Evolutionary conservation across 192 early-diverging fungal species (phyloP), one percentile per base, ranked within the genome.

Genomic region (Powellomyces hirtus): DNA sequence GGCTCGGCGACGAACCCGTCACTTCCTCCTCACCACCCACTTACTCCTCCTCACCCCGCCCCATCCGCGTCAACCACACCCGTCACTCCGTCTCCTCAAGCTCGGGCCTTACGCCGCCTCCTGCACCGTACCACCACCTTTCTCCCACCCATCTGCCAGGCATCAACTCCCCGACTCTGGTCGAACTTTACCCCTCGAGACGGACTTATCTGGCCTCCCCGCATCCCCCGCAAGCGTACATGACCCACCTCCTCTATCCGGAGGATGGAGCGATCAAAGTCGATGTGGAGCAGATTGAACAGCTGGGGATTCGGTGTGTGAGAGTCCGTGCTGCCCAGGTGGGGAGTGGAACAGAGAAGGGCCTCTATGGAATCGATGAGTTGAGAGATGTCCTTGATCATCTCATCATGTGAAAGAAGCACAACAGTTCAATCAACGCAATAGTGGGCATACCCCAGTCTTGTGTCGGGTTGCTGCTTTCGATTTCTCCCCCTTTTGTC

Each of bases 221-320:
- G 40, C 71, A 76, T 66, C 71, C 75, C 16, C 80, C 80, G 20
- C 5, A 27, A 4, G 69, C 74, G 27, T 81, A 67, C 68, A 77
- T 81, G 31, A 81, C 80, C 24, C 80, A 81, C 60, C n/a, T 81
- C 42, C 35, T 79, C 31, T 79, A 72, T 66, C 53, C 73, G 37
- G 77, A 79, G 49, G 75, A 79, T 53, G 73, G 75, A 4, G 62
- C 40, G n/a, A 51, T 81, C 7, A 24, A 38, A 18, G 64, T 77
- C 6, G 74, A 81, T 22, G 64, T 77, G 30, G 66, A 66, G 6
- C 38, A 42, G 8, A 77, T 81, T 38, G 72, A 75, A 62, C 60
- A 46, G 26, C 37, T 77, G 14, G 80, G 80, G 5, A 81, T 81
- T 36, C 38, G 52, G 30, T 81, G 80, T 56, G 31, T 76, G 5